phyloP scores from a whole-genome alignment of 2,329 filamentous ascomycete species.

The Penicillium hordei region DNA sequence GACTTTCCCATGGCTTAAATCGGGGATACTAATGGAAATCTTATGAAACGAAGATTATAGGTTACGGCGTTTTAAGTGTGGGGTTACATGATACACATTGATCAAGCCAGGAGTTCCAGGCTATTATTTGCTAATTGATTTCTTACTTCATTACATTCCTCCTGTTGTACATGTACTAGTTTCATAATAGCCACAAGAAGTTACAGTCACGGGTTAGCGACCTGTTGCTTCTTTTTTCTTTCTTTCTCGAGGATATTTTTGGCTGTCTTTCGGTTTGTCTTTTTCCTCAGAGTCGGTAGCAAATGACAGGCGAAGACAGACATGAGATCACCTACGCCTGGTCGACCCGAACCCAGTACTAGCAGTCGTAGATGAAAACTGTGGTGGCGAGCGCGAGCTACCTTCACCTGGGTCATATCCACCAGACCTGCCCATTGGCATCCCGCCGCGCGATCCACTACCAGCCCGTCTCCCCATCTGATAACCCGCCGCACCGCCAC shows the following conservation, averaged over 20 bases:
- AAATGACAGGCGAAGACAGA: background rate
- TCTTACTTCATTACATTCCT: background rate
- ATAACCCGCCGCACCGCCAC: conserved; percentile 47
- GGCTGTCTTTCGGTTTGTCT: background rate
- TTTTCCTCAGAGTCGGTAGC: background rate
- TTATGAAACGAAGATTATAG: background rate
- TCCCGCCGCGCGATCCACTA: conserved; percentile 14
- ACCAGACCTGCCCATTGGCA: conserved; percentile 15
- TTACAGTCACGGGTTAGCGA: background rate
- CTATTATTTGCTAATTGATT: conserved; percentile 1
- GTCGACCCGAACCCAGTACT: conserved; percentile 51
- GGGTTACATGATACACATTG: conserved; percentile 7
- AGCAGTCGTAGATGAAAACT: conserved; percentile 33
- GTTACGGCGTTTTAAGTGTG: conserved; percentile 10
- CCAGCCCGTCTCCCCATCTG: conserved; percentile 35
- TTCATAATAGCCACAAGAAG: background rate
- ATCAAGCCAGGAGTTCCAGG: conserved; percentile 4
- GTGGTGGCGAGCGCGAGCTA: conserved; percentile 34
- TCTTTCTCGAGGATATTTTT: background rate
- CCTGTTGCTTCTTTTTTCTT: background rate
- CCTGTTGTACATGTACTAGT: background rate
- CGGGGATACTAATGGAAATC: background rate
- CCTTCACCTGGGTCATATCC: conserved; percentile 34
- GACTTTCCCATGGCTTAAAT: conserved; percentile 25
- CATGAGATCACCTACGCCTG: conserved; percentile 35